These are phyloP conservation scores for Cyathus striatus DNA, from an alignment of 768 basidiomycete genomes.

Conservation along the genomic window DNA sequence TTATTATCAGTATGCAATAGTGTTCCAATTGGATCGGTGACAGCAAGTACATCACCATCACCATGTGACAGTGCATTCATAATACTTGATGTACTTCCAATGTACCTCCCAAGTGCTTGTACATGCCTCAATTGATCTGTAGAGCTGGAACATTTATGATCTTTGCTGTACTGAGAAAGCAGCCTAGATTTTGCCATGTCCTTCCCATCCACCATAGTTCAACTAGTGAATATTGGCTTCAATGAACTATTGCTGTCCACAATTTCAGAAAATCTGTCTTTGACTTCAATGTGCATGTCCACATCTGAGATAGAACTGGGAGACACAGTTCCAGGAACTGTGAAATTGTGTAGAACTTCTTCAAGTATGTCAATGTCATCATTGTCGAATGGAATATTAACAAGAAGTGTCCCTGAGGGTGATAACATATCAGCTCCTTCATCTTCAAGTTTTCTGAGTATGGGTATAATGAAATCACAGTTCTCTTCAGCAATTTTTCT, in stretches of 20 bases:
- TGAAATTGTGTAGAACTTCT: conserved; percentile 3
- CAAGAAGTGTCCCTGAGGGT: conserved; percentile 8
- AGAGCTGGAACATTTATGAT: conserved; percentile 10
- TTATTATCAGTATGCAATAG: conserved; percentile 14
- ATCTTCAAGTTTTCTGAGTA: conserved; percentile 6
- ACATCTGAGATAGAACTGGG: background rate
- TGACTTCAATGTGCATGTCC: conserved; percentile 10
- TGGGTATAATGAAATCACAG: background rate
- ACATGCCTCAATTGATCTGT: conserved; percentile 12
- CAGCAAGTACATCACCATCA: conserved; percentile 6
- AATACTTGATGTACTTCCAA: background rate
- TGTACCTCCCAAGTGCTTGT: conserved; percentile 8
- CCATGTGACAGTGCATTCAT: background rate
- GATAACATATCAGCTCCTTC: conserved; percentile 10
- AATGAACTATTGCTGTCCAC: no score
- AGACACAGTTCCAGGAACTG: conserved; percentile 5
- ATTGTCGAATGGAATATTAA: conserved; percentile 6
- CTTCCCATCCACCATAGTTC: conserved; percentile 4
- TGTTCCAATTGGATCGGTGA: conserved; percentile 18
- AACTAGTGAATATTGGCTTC: background rate
- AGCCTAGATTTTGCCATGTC: conserved; percentile 8
- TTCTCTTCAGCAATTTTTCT: conserved; percentile 10
- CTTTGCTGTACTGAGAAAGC: conserved; percentile 6
- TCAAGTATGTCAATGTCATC: conserved; percentile 17
- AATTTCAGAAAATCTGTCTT: conserved; percentile 9